Base-by-base conservation (phyloP, 805 yeast genomes). In the Nematodospora valgi region DNA sequence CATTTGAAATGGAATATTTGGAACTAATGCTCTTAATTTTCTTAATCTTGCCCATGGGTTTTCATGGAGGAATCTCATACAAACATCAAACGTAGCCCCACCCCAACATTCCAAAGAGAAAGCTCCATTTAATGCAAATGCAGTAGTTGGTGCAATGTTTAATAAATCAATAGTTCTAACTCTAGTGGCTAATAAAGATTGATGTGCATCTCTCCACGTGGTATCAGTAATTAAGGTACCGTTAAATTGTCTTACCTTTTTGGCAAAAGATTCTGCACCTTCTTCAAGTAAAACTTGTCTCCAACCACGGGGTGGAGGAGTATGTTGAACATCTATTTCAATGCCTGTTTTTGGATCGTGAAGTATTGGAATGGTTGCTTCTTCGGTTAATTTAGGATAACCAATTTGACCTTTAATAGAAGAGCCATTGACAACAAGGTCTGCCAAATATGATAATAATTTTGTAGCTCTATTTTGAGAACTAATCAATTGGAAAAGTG, bases 171-270 rank as follows among this genome's bases (percentile, higher is more conserved):
- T 76, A 16, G 98, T 93, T 68, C 99, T 81, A 24, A 93, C 94
- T 67, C 98, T 84, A 27, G 99, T 93, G 7, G 99, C 99, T 55
- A 93, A 74, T 50, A 93, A 69, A 16, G 97, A 89, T 73, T 93
- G 99, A 68, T 93, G 98, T 23, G 98, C 98, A 65, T 93, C 99
- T 80, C 99, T 87, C 99, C 99, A 93, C 7, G 99, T 93, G 37
- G 99, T 93, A 63, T 93, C 99, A 86, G 94, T 93, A 52, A 93
- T 68, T 61, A 93, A 71, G 47, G 95, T 82, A 53, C 98, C 98
- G 36, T 86, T 69, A 66, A 78, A 80, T 12, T 68, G 62, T 60
- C 97, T 80, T 40, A 93, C 95, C 52, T 86, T 82, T 66, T 81
- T 74, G 49, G 97, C 96, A 57, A 93, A 93, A 21, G 70, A 85